These are phyloP conservation scores for Hericium alpestre DNA, from an alignment of 768 basidiomycete genomes.

Conservation along the genomic window DNA sequence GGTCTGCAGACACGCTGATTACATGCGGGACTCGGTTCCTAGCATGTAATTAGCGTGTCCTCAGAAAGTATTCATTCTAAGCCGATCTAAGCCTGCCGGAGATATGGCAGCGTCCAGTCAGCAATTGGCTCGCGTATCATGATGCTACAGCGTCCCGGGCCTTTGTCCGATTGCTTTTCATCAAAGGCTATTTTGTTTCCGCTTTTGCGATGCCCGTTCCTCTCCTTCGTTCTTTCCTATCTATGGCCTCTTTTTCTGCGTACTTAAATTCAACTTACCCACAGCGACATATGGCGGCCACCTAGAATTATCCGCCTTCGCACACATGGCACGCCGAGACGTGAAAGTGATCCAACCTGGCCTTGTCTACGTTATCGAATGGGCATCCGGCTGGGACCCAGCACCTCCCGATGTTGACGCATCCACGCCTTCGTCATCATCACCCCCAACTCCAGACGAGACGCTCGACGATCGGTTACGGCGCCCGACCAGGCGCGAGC, in stretches of 20 bases:
- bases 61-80: too few species aligned
- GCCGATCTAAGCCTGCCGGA: too few species aligned
- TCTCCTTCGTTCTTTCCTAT: too few species aligned
- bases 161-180: slow-evolving; percentile 2
- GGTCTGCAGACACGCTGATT: too few species aligned
- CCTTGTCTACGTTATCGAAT: slow-evolving; percentile 83
- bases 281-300: slow-evolving; percentile 86
- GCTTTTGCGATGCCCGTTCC: background rate
- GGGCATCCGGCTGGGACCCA: slow-evolving; percentile 49
- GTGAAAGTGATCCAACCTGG: slow-evolving; percentile 93
- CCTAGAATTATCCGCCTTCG: slow-evolving; percentile 87
- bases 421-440: slow-evolving; percentile 15
- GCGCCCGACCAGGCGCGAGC: slow-evolving; percentile 32
- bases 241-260: too few species aligned
- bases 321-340: slow-evolving; percentile 64
- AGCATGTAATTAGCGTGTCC: too few species aligned
- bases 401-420: slow-evolving; percentile 11
- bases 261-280: background rate
- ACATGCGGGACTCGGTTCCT: too few species aligned
- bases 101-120: too few species aligned
- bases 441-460: slow-evolving; percentile 17
- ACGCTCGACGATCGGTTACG: slow-evolving; percentile 32
- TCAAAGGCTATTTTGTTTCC: slow-evolving; percentile 1
- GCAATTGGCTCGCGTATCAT: too few species aligned
- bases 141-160: too few species aligned